These are phyloP conservation scores for Hippophae rhamnoides DNA, from an alignment of 306 rosid species.

Conservation along the genomic window DNA sequence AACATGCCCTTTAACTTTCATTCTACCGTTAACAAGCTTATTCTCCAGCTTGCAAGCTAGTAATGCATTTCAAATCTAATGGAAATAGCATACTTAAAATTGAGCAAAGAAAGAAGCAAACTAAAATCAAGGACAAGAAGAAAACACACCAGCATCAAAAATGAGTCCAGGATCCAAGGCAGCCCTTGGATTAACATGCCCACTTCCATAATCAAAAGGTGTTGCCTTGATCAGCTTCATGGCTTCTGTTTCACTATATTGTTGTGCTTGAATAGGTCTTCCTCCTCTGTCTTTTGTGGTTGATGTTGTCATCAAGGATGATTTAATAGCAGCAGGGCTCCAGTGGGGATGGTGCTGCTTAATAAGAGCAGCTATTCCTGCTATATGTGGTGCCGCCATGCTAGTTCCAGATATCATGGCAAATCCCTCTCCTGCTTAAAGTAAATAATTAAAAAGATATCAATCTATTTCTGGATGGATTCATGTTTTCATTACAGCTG, in stretches of 20 bases:
- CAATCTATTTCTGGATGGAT: slow-evolving; percentile 5
- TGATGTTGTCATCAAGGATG: slow-evolving; percentile 95
- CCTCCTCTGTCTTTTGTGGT: slow-evolving; percentile 82
- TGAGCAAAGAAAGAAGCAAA: not conserved
- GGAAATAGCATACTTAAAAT: too few relatives aligned
- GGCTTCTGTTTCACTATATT: slow-evolving; percentile 73
- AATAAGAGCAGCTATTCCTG: slow-evolving; percentile 95
- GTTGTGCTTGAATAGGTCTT: slow-evolving; percentile 84
- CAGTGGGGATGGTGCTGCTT: slow-evolving; percentile 96
- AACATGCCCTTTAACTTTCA: too few relatives aligned
- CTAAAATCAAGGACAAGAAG: slow-evolving; percentile 1
- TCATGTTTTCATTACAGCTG: not conserved
- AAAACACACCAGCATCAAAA: slow-evolving; percentile 71
- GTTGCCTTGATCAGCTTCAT: slow-evolving; percentile 64
- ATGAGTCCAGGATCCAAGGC: slow-evolving; percentile 97
- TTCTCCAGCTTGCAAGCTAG: not conserved
- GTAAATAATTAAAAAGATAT: slow-evolving; percentile 3
- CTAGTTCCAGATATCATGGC: slow-evolving; percentile 99
- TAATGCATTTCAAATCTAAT: not conserved
- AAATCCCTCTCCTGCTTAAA: slow-evolving; percentile 73
- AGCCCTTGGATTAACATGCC: slow-evolving; percentile 93
- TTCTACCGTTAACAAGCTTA: too few relatives aligned
- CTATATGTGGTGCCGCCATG: slow-evolving; percentile 99
- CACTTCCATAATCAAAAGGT: slow-evolving; percentile 96
- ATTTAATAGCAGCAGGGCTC: slow-evolving; percentile 99